Evolutionary conservation across 2,329 filamentous ascomycete species (phyloP).

Genomic region (Aspergillus unguis): DNA sequence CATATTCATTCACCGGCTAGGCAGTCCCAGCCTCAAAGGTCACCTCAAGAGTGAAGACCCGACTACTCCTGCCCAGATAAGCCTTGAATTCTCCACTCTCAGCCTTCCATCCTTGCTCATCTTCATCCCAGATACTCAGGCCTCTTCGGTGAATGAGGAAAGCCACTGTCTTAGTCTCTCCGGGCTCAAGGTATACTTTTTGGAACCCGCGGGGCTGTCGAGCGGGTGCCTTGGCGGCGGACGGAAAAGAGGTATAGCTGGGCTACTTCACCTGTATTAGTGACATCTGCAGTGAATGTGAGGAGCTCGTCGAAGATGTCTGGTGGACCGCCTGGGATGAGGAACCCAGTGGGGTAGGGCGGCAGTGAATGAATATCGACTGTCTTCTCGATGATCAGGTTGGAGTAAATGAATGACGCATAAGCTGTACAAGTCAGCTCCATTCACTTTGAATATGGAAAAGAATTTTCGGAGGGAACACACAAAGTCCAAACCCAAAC

Average conservation of each 20-base stretch:
- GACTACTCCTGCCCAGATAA: conserved; percentile 17
- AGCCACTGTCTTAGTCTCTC: conserved; percentile 37
- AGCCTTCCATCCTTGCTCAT: conserved; percentile 32
- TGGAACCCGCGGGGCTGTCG: conserved; percentile 52
- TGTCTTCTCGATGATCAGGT: neutral
- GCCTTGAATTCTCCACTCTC: conserved; percentile 22
- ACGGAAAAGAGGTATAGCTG: conserved; percentile 57
- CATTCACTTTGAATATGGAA: neutral
- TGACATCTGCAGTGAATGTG: conserved; percentile 46
- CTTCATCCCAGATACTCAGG: conserved; percentile 36
- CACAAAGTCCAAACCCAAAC: neutral
- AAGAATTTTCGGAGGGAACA: neutral
- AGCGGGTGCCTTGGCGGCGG: conserved; percentile 15
- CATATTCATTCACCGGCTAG: neutral
- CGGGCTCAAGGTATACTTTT: conserved; percentile 45
- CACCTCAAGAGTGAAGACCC: neutral
- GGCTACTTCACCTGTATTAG: conserved; percentile 54
- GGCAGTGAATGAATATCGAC: neutral
- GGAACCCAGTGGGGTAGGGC: neutral
- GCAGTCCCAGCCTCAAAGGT: neutral
- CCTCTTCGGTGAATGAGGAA: conserved; percentile 46
- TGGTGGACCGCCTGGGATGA: conserved; percentile 46
- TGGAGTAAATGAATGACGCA: neutral
- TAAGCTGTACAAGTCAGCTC: neutral
- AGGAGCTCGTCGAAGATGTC: conserved; percentile 54